Evolutionary conservation across 78 protist species (phyloP).

Genomic region (Dictyostelium citrinum): DNA sequence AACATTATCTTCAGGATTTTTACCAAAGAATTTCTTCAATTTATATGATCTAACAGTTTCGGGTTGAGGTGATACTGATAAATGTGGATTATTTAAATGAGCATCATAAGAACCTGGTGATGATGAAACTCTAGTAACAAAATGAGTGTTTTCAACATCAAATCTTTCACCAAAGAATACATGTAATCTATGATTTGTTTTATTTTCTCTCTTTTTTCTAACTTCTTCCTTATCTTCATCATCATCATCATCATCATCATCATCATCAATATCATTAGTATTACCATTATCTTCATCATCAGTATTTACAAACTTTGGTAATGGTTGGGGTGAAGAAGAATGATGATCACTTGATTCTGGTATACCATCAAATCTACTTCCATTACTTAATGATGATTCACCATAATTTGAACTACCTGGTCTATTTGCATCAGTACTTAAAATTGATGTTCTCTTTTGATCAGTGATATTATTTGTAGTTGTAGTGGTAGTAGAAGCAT

Average conservation of each 20-base stretch:
- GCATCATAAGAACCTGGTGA: neutral
- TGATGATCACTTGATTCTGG: neutral
- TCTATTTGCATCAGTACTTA: neutral
- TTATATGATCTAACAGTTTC: slow-evolving; percentile 9
- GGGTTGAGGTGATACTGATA: slow-evolving; percentile 22
- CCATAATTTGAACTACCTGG: neutral
- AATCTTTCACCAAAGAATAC: slow-evolving; percentile 71
- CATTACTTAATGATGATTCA: neutral
- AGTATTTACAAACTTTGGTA: neutral
- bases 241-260: neutral
- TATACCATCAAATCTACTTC: neutral
- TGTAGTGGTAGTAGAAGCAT: neutral
- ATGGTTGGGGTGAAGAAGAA: neutral
- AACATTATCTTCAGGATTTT: neutral
- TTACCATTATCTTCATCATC: neutral
- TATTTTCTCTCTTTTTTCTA: neutral
- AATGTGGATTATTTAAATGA: neutral
- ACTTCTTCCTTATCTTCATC: neutral
- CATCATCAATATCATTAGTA: neutral
- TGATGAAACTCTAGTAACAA: neutral
- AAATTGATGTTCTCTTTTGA: neutral
- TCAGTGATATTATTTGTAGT: neutral
- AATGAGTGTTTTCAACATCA: slow-evolving; percentile 32
- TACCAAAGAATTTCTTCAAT: slow-evolving; percentile 34
- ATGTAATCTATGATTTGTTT: slow-evolving; percentile 13